phyloP scores from a whole-genome alignment of 129 eudicot species.

The Logfia minima region DNA sequence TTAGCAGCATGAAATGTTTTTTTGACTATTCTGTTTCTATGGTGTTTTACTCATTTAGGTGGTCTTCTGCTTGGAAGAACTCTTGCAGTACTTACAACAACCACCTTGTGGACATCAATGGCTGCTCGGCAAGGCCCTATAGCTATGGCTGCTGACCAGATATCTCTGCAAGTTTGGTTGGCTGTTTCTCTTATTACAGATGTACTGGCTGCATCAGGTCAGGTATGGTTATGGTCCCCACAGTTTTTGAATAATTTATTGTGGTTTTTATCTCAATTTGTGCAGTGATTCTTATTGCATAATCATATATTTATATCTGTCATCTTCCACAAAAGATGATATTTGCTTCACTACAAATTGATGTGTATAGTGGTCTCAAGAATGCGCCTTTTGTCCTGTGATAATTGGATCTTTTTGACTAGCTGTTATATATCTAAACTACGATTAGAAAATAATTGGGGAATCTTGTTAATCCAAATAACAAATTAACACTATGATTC shows the following conservation, averaged over 20 bases:
- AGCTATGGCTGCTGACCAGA: slow-evolving; percentile 98
- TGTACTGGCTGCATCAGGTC: slow-evolving; percentile 89
- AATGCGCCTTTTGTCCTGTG: background rate
- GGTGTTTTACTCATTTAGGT: slow-evolving; percentile 42
- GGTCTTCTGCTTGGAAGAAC: slow-evolving; percentile 96
- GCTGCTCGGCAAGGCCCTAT: slow-evolving; percentile 95
- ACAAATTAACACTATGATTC: background rate
- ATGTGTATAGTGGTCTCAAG: background rate
- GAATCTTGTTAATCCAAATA: background rate
- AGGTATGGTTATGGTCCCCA: slow-evolving; percentile 40
- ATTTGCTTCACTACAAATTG: background rate
- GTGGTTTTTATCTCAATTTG: background rate
- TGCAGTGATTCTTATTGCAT: background rate
- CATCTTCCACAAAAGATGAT: background rate
- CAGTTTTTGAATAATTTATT: background rate
- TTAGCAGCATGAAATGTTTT: slow-evolving; percentile 1
- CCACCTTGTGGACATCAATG: slow-evolving; percentile 81
- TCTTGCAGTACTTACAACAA: slow-evolving; percentile 66
- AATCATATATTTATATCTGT: background rate
- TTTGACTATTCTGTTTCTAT: background rate
- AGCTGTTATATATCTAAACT: background rate
- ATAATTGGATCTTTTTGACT: background rate
- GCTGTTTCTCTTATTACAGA: slow-evolving; percentile 92
- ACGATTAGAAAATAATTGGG: background rate
- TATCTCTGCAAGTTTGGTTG: slow-evolving; percentile 91